Evolutionary conservation across 805 yeast genomes (phyloP), one percentile per base, ranked within the genome.

Genomic region (Isabelozyma rhagii): DNA sequence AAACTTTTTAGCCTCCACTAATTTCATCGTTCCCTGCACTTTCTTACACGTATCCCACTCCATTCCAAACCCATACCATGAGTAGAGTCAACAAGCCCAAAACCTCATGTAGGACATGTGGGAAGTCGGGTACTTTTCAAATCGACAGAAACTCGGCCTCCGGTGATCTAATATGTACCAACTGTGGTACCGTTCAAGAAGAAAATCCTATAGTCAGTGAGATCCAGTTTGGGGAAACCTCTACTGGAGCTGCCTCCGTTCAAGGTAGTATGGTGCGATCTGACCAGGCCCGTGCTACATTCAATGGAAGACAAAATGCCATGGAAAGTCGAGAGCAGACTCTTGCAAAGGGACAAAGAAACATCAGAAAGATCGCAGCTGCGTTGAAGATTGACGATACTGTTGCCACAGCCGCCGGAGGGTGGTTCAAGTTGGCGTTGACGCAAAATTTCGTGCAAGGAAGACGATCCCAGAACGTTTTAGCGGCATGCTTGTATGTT

Each of bases 151-250:
- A 51, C 49, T 55, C 66, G 8, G 61, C 68, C 3, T 82, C 92
- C 4, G 85, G 87, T 2, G 97, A 90, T 66, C 64, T 89, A 29
- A 85, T 90, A 10, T 94, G 99, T 74, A 74, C 78, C 39, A 64
- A 69, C 34, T 94, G 99, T 81, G 97, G 97, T 66, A 72, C 83
- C 17, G 97, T 94, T 29, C 80, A 81, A 50, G 96, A 90, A 55
- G 98, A 92, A 62, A 88, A 90, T 59, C 96, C 96, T 17, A 93
- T 94, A 56, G 98, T 96, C 9, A 84, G 96, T 7, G 99, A 94
- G 64, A 94, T 96, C 47, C 88, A 94, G 10, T 94, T 92, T 71
- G 94, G 96, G 42, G 99, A 96, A 62, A 79, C 92, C 2, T 79
- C 96, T 15, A 79, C 86, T 25, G 99, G 99, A 58, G 97, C 97